phyloP scores from a whole-genome alignment of 1,284 basidiomycete genomes.

The Erythrobasidium hasegawianum region DNA sequence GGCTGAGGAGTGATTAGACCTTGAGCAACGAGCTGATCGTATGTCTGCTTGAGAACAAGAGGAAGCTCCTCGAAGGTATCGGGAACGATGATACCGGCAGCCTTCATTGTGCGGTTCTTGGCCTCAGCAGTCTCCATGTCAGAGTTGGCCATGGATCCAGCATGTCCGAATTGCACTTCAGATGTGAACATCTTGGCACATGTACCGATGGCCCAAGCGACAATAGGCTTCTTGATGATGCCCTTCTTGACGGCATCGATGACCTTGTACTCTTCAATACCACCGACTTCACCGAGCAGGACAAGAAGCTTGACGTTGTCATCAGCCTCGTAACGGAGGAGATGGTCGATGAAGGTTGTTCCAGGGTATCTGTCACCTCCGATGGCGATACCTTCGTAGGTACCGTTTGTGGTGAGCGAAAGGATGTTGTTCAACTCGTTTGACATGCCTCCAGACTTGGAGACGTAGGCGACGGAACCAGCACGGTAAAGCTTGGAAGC shows the following conservation, averaged over 20 bases:
- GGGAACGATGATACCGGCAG: constrained; percentile 92
- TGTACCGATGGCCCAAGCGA: constrained; percentile 98
- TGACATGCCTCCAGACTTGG: constrained; percentile 99
- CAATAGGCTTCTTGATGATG: constrained; percentile 94
- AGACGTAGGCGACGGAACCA: constrained; percentile 96
- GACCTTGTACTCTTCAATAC: constrained; percentile 97
- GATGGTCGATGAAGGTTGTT: constrained; percentile 97
- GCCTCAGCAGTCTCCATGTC: constrained; percentile 95
- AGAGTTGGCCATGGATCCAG: constrained; percentile 96
- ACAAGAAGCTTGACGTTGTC: constrained; percentile 98
- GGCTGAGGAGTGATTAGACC: constrained; percentile 68
- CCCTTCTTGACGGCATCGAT: constrained; percentile 95
- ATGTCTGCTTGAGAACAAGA: constrained; percentile 73
- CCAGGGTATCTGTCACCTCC: constrained; percentile 99
- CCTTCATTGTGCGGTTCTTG: constrained; percentile 94
- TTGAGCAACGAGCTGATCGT: constrained; percentile 70
- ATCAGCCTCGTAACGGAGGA: constrained; percentile 94
- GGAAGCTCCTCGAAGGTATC: constrained; percentile 99
- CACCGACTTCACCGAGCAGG: constrained; percentile 96
- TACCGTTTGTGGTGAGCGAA: constrained; percentile 80
- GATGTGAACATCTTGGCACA: constrained; percentile 99
- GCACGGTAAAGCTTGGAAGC: constrained; percentile 97
- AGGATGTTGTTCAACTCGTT: constrained; percentile 99
- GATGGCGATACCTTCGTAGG: constrained; percentile 99
- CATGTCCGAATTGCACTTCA: constrained; percentile 98